Percentiles rank a stretch among this genome's conserved stretches.
These are phyloP conservation scores for Lactarius quietus DNA, from an alignment of 768 basidiomycete genomes.

Conservation along the genomic window DNA sequence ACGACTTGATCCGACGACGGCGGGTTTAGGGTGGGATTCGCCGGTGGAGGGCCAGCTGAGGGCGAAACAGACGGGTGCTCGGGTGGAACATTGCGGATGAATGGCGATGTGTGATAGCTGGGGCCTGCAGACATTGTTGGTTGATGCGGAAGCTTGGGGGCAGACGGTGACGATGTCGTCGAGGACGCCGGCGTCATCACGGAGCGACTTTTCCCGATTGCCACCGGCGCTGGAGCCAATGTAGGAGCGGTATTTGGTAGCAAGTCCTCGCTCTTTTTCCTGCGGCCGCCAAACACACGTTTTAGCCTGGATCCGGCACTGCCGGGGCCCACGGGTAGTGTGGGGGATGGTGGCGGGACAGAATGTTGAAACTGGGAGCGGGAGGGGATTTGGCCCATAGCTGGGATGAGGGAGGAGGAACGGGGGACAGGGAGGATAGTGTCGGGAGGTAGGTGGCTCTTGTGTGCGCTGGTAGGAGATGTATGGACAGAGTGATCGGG, in stretches of 20 bases:
- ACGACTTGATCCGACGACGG: slow-evolving; percentile 32
- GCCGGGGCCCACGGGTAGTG: slow-evolving; percentile 24
- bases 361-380: slow-evolving; percentile 26
- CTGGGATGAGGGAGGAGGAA: slow-evolving; percentile 32
- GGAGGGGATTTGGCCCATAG: slow-evolving; percentile 41
- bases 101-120: slow-evolving; percentile 6
- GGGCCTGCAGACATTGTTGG: slow-evolving; percentile 19
- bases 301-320: slow-evolving; percentile 49
- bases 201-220: slow-evolving; percentile 23
- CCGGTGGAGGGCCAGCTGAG: neutral
- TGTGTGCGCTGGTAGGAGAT: slow-evolving; percentile 29
- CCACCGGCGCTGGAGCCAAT: slow-evolving; percentile 2
- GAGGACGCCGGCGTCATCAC: slow-evolving; percentile 28
- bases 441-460: slow-evolving; percentile 29
- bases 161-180: slow-evolving; percentile 26
- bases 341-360: slow-evolving; percentile 29
- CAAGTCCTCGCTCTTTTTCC: slow-evolving; percentile 55
- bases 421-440: slow-evolving; percentile 32
- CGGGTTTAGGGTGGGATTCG: neutral
- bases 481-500: slow-evolving; percentile 42
- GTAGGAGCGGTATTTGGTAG: slow-evolving; percentile 22
- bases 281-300: slow-evolving; percentile 53
- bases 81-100: slow-evolving; percentile 1
- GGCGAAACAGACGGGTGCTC: neutral
- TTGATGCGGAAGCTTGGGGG: slow-evolving; percentile 13